Percentiles rank a stretch among this genome's conserved stretches.
Evolutionary conservation across 176 grass and related monocot genomes (phyloP).

Genomic region (Zoysia japonica): DNA sequence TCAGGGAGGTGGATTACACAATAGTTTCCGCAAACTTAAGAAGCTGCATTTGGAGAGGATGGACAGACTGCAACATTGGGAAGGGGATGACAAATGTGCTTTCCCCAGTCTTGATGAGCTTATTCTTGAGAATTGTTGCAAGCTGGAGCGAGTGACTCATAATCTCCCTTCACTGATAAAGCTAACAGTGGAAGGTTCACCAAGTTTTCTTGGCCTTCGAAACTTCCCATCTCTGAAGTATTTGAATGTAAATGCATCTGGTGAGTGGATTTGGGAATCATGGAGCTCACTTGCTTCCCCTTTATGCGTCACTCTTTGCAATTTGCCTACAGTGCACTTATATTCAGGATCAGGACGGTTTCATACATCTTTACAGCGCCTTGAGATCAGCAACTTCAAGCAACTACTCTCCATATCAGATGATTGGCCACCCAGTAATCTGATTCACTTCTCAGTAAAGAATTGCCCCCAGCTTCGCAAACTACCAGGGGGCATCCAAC

Average conservation of each 20-base stretch:
- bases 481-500: constrained; percentile 35
- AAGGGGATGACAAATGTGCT: neutral
- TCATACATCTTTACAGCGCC: constrained; percentile 19
- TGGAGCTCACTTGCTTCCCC: constrained; percentile 30
- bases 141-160: constrained; percentile 36
- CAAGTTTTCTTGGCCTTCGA: neutral
- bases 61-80: constrained; percentile 17
- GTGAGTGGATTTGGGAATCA: constrained; percentile 48
- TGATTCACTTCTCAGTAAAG: constrained; percentile 22
- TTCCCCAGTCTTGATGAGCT: constrained; percentile 41
- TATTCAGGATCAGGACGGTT: neutral
- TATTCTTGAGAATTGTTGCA: constrained; percentile 41
- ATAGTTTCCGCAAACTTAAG: constrained; percentile 34
- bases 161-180: constrained; percentile 41
- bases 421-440: constrained; percentile 35
- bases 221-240: constrained; percentile 37
- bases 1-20: neutral
- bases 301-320: constrained; percentile 34
- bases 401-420: constrained; percentile 33
- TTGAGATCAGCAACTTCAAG: constrained; percentile 48
- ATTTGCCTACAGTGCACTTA: constrained; percentile 8
- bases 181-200: constrained; percentile 34
- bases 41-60: constrained; percentile 51
- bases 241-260: constrained; percentile 11
- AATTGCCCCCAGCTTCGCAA: constrained; percentile 34